Percentiles rank a stretch among this genome's conserved stretches.
Evolutionary conservation across 805 yeast genomes (phyloP).

Genomic region (Jamesozyma hellenica): DNA sequence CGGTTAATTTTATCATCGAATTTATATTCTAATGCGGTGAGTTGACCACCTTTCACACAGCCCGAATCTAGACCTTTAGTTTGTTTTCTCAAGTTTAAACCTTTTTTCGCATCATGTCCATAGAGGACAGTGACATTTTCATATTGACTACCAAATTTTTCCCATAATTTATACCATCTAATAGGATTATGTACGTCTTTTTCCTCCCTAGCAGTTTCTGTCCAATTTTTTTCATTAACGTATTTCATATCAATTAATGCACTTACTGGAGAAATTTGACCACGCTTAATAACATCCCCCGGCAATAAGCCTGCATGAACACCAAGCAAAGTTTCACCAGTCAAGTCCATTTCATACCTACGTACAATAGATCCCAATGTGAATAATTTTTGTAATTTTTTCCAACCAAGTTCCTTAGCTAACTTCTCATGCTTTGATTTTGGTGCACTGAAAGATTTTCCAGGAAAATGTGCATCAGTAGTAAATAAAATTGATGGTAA

Average conservation of each 20-base stretch:
- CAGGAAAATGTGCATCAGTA: slow-evolving; percentile 8
- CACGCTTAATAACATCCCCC: slow-evolving; percentile 33
- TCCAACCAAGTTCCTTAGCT: slow-evolving; percentile 16
- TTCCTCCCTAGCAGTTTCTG: slow-evolving; percentile 24
- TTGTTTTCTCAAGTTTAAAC: slow-evolving; percentile 53
- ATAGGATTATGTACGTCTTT: slow-evolving; percentile 15
- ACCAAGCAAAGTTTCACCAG: slow-evolving; percentile 38
- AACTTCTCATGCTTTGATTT: slow-evolving; percentile 13
- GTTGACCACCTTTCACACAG: slow-evolving; percentile 64
- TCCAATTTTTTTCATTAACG: slow-evolving; percentile 55
- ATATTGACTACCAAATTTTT: slow-evolving; percentile 24
- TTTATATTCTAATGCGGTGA: slow-evolving; percentile 42
- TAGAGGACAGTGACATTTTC: slow-evolving; percentile 44
- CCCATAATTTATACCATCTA: slow-evolving; percentile 54
- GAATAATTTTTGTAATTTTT: slow-evolving; percentile 13
- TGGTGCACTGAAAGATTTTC: slow-evolving; percentile 11
- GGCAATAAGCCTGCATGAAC: slow-evolving; percentile 81
- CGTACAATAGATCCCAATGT: slow-evolving; percentile 14
- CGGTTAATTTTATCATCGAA: slow-evolving; percentile 5
- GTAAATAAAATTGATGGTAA: slow-evolving; percentile 12
- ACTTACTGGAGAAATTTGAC: slow-evolving; percentile 26
- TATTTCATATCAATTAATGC: slow-evolving; percentile 63
- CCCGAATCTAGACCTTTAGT: slow-evolving; percentile 77
- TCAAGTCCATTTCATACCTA: slow-evolving; percentile 11
- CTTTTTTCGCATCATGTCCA: slow-evolving; percentile 83